A percentile compares a stretch with the other conserved stretches of the same genome.
These are phyloP conservation scores for Talaromyces atroroseus DNA, from an alignment of 2,329 filamentous ascomycete species.

Conservation along the genomic window DNA sequence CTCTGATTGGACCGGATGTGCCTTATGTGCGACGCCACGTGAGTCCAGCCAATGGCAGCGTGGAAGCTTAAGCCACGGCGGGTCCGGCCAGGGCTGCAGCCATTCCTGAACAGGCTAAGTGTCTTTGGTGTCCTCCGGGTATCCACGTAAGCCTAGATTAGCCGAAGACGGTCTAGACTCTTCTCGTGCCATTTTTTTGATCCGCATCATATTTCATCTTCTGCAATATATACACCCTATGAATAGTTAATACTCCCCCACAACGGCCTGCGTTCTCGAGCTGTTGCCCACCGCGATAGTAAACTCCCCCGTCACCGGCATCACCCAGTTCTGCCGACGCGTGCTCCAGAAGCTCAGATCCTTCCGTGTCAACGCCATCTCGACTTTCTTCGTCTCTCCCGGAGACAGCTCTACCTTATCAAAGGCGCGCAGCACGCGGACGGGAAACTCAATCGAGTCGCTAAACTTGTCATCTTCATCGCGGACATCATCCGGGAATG, in stretches of 20 bases:
- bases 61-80: neutral
- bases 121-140: neutral
- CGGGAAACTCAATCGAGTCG: slow-evolving; percentile 57
- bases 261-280: slow-evolving; percentile 29
- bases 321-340: slow-evolving; percentile 62
- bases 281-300: slow-evolving; percentile 33
- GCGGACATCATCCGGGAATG: slow-evolving; percentile 47
- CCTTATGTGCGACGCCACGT: neutral
- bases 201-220: no score
- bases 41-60: neutral
- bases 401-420: slow-evolving; percentile 59
- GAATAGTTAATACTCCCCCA: slow-evolving; percentile 21
- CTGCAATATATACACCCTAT: neutral
- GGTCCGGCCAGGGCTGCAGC: neutral
- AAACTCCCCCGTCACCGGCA: slow-evolving; percentile 42
- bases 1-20: neutral
- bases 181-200: no score
- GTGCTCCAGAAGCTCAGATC: slow-evolving; percentile 72
- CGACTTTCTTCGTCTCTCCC: slow-evolving; percentile 50
- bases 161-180: neutral
- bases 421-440: slow-evolving; percentile 61
- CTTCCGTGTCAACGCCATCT: slow-evolving; percentile 58
- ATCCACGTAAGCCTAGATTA: neutral
- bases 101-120: neutral
- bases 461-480: slow-evolving; percentile 21